Evolutionary conservation across 2,329 filamentous ascomycete genomes (phyloP), one percentile per base, ranked within the genome.

Genomic region (Colletotrichum coccodes): DNA sequence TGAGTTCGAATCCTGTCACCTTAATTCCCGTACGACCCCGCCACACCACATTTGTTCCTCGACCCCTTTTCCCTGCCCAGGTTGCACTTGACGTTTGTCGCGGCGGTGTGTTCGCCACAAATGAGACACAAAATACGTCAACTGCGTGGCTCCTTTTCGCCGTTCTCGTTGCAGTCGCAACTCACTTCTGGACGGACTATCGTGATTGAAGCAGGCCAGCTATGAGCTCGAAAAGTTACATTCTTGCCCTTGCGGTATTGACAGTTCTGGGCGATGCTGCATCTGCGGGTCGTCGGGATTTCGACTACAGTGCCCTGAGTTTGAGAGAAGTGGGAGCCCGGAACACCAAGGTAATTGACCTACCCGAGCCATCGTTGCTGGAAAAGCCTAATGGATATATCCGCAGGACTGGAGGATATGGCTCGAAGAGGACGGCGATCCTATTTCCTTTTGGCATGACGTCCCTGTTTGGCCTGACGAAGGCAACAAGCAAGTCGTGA

Each of bases 401-500:
- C n/a, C n/a, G n/a, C n/a, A 82, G 79, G 79, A 81, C 54, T 82
- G 80, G 80, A 78, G 81, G 16, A 70, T 82, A 1, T 82, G 80
- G 79, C 71, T 82, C 18, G 79, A 82, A 44, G 78, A 78, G 53
- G 72, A 81, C 38, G 81, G 80, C 4, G 70, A 79, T 8, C 79
- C 79, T 21, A 79, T 82, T 54, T 82, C 80, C 0, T 79, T 78
- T 64, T 82, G 81, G 80, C 81, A 83, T 49, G 81, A 83, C 67
- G 73, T 83, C 36, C 81, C 80, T 2, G 61, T 81, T 9, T 82
- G 80, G 57, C 80, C 81, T 5, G 72, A 77, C 42, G 73, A 74
- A 28, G 74, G 73, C 11, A 73, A 80, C 60, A 76, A 77, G 30
- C 75, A 72, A 34, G 74, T 81, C 46, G 75, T 82, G 73, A 81